A percentile compares a stretch with the other conserved stretches of the same genome.
Evolutionary conservation across 169 alveolate species (phyloP).

Genomic region (Plasmodium fragile): DNA sequence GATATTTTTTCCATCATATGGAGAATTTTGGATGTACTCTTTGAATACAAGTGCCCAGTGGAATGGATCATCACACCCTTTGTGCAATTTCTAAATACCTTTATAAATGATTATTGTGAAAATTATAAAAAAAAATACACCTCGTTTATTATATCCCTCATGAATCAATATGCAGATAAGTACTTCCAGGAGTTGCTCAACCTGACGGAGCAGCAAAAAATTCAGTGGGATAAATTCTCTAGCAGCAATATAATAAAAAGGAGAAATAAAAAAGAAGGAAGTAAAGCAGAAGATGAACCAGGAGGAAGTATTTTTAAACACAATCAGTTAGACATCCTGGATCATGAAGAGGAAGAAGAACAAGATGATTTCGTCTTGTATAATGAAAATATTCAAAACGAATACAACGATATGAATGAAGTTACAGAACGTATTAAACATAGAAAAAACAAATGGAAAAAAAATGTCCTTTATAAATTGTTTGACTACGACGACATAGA

Average conservation of each 20-base stretch:
- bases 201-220: slow-evolving; percentile 65
- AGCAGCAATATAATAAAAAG: slow-evolving; percentile 16
- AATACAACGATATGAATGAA: slow-evolving; percentile 43
- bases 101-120: slow-evolving; percentile 69
- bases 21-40: slow-evolving; percentile 53
- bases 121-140: slow-evolving; percentile 46
- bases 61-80: slow-evolving; percentile 75
- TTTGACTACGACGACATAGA: slow-evolving; percentile 59
- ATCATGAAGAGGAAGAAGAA: slow-evolving; percentile 12
- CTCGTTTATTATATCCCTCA: slow-evolving; percentile 63
- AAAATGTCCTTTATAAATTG: slow-evolving; percentile 54
- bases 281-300: neutral
- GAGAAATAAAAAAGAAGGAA: neutral
- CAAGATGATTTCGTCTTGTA: neutral
- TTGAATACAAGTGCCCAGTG: slow-evolving; percentile 65
- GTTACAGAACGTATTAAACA: slow-evolving; percentile 61
- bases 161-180: slow-evolving; percentile 62
- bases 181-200: slow-evolving; percentile 46
- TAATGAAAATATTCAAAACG: slow-evolving; percentile 34
- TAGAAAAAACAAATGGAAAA: slow-evolving; percentile 59
- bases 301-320: slow-evolving; percentile 11
- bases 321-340: slow-evolving; percentile 1
- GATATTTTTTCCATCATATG: slow-evolving; percentile 63
- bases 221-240: slow-evolving; percentile 63
- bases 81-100: slow-evolving; percentile 36